These are phyloP conservation scores for Eucalyptus marginata DNA, from an alignment of 345 rosid genomes.

Conservation along the genomic window DNA sequence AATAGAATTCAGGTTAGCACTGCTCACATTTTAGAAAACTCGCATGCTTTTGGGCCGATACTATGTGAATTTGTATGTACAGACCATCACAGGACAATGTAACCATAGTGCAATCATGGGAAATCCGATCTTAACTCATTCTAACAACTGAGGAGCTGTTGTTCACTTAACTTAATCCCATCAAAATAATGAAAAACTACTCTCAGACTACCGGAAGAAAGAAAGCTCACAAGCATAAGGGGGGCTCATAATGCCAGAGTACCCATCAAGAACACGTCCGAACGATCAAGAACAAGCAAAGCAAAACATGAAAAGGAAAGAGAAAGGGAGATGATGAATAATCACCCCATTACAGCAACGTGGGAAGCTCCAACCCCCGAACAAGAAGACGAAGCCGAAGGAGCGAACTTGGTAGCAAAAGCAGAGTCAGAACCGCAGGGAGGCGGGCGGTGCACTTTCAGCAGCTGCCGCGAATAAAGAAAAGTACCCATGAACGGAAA, in stretches of 20 bases:
- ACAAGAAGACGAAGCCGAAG: not conserved
- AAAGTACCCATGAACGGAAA: not conserved
- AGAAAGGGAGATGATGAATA: not conserved
- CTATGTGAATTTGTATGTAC: not conserved
- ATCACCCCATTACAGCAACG: not conserved
- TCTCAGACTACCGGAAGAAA: not conserved
- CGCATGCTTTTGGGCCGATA: not conserved
- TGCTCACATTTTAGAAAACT: not conserved
- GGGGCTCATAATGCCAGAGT: not conserved
- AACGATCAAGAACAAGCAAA: not conserved
- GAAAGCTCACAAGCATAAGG: not conserved
- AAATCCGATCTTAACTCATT: conserved; percentile 6
- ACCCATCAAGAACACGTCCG: not conserved
- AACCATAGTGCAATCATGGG: not conserved
- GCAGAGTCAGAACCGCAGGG: not conserved
- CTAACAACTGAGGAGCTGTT: not conserved
- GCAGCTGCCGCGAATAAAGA: not conserved
- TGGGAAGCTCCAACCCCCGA: not conserved
- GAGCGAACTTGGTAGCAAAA: not conserved
- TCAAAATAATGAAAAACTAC: not conserved
- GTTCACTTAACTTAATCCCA: not conserved
- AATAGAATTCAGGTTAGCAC: not conserved
- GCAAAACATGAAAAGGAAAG: not conserved
- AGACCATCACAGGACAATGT: not conserved
- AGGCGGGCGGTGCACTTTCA: not conserved